Base-by-base conservation (phyloP, 2,329 filamentous ascomycete species). In the Lomentospora prolificans region DNA sequence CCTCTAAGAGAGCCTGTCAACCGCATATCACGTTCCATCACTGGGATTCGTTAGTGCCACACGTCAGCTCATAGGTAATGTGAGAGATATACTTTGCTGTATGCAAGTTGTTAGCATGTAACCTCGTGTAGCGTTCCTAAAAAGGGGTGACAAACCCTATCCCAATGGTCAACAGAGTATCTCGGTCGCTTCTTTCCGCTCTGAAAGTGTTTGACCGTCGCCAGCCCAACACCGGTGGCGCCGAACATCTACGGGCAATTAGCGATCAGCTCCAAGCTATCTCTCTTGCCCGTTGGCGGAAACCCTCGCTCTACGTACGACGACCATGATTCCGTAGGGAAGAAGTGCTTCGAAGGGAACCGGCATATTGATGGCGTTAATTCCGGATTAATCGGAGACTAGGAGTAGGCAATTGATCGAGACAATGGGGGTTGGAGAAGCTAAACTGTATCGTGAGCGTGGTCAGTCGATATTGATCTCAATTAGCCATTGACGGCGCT, bases 1-100 rank as follows among this genome's bases (percentile, higher is more conserved):
- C 81, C 82, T 67, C 81, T 74, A 59, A 82, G 62, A 50, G 69
- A 72, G 50, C 82, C 81, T 6, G 82, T 85, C 59, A 85, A 72
- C 65, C 82, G 75, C 59, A 76, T 73, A 63, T 85, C 82, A 63
- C 82, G 80, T 56, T 82, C 76, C 81, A 85, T 84, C 82, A 85
- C 82, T 85, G 6, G 28, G 12, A 3, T n/a, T 27, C 41, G 3
- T 50, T 27, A 4, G 24, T 22, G 46, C 50, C 39, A 17, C 2
- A 25, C n/a, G 7, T 17, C 27, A 14, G 19, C 19, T 61, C 70
- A 57, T 8, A 27, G 41, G 14, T 28, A 17, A 22, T 2, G 1
- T 10, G 4, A 19, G 10, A 25, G 22, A 27, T 50, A 14, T 76
- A 81, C 77, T 82, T 79, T 82, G 77, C 78, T 82, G 60, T 58